These are phyloP conservation scores for Fibroporia radiculosa DNA, from an alignment of 768 basidiomycete species.

Conservation along the genomic window DNA sequence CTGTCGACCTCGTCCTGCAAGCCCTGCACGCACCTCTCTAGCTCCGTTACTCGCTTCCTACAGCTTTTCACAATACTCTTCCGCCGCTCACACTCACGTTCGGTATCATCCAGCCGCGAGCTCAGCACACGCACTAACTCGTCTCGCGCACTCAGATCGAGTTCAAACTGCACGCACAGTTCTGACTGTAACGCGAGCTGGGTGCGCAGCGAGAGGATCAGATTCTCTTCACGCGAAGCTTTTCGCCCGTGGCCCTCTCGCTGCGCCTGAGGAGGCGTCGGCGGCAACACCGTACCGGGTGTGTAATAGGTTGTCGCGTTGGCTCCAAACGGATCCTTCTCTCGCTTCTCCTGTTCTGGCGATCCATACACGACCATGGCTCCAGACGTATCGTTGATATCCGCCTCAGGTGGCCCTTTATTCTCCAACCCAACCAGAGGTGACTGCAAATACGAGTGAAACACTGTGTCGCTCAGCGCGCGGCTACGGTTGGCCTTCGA, in stretches of 20 bases:
- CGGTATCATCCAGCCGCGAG: slow-evolving; percentile 42
- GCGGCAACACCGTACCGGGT: slow-evolving; percentile 64
- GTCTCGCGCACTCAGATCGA: slow-evolving; percentile 66
- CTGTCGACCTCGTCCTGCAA: slow-evolving; percentile 86
- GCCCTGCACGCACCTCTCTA: slow-evolving; percentile 57
- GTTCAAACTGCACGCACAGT: slow-evolving; percentile 67
- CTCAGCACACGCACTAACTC: slow-evolving; percentile 59
- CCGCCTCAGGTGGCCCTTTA: slow-evolving; percentile 44
- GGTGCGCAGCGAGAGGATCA: slow-evolving; percentile 67
- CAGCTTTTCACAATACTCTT: slow-evolving; percentile 46
- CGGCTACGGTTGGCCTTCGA: slow-evolving; percentile 35
- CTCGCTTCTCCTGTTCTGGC: slow-evolving; percentile 23
- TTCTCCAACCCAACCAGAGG: slow-evolving; percentile 1
- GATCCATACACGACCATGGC: slow-evolving; percentile 39
- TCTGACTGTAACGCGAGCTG: slow-evolving; percentile 72
- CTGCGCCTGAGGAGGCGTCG: slow-evolving; percentile 47
- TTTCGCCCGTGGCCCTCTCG: slow-evolving; percentile 40
- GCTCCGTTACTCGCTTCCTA: slow-evolving; percentile 72
- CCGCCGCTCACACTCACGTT: slow-evolving; percentile 60
- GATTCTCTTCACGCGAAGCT: slow-evolving; percentile 62
- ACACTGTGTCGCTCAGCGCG: slow-evolving; percentile 57
- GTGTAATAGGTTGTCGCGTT: slow-evolving; percentile 74
- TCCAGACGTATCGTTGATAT: slow-evolving; percentile 52
- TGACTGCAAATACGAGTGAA: slow-evolving; percentile 47
- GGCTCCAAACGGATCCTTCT: slow-evolving; percentile 69